Percentiles rank a stretch among this genome's conserved stretches.
Evolutionary conservation across 495 filamentous ascomycete species (phyloP).

Genomic region (Paragyromitra xinjiangensis): DNA sequence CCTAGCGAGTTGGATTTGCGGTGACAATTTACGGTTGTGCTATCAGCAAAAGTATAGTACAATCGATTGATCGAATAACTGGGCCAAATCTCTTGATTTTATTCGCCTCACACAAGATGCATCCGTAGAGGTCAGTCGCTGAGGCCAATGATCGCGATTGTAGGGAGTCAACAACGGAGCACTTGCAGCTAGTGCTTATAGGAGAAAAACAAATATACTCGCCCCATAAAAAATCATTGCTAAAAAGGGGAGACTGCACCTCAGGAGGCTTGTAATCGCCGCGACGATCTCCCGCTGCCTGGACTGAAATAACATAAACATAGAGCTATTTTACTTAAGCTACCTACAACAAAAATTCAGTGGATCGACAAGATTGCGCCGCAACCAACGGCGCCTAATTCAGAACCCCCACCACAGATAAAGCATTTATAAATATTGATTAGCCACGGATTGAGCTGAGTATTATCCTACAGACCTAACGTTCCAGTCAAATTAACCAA

Average conservation of each 20-base stretch:
- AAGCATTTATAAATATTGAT: not conserved
- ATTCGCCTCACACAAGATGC: not conserved
- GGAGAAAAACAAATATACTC: too few species aligned
- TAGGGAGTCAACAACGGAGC: not conserved
- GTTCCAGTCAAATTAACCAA: not conserved
- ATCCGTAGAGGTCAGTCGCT: not conserved
- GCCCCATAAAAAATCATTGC: too few species aligned
- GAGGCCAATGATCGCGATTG: conserved; percentile 14
- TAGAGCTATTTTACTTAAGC: not conserved
- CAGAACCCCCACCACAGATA: too few species aligned
- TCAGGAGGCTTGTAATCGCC: not conserved
- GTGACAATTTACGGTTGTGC: not conserved
- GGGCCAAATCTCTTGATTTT: not conserved
- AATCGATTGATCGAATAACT: not conserved
- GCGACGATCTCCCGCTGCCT: not conserved
- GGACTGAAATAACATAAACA: not conserved
- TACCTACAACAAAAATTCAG: not conserved
- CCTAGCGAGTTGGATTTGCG: conserved; percentile 9
- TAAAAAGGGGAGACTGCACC: not conserved
- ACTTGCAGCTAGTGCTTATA: not conserved
- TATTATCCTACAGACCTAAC: not conserved
- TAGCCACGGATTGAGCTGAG: not conserved
- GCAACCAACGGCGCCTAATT: too few species aligned
- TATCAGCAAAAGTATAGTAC: not conserved
- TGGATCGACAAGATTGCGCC: not conserved